These are phyloP conservation scores for Silene coronaria DNA, from an alignment of 179 eudicot genomes.

Conservation along the genomic window DNA sequence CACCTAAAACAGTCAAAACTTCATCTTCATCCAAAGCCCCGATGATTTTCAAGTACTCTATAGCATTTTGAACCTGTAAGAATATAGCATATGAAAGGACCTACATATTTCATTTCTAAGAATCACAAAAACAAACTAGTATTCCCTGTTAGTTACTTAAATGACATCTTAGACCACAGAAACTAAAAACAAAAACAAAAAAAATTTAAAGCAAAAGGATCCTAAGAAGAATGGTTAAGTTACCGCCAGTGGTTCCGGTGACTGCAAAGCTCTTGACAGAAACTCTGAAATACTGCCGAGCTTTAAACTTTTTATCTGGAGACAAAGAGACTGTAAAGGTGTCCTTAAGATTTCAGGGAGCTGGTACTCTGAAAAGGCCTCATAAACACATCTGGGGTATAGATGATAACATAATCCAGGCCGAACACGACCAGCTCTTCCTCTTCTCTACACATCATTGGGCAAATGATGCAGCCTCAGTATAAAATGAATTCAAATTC, in stretches of 20 bases:
- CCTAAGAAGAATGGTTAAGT: not conserved
- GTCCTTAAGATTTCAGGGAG: conserved; percentile 93
- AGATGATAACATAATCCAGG: conserved; percentile 95
- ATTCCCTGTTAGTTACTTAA: not conserved
- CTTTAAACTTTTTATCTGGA: conserved; percentile 92
- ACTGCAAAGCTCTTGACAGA: conserved; percentile 86
- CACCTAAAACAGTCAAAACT: conserved; percentile 81
- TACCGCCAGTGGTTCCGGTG: conserved; percentile 83
- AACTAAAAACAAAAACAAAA: not conserved
- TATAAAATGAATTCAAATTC: not conserved
- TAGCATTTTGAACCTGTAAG: conserved; percentile 88
- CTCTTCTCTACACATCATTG: conserved; percentile 55
- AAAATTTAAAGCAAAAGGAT: not conserved
- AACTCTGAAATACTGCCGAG: conserved; percentile 83
- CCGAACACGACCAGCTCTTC: conserved; percentile 97
- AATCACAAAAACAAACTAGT: not conserved
- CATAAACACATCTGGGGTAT: conserved; percentile 86
- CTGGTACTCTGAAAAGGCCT: conserved; percentile 89
- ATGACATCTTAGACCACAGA: not conserved
- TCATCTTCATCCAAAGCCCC: conserved; percentile 94
- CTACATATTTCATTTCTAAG: not conserved
- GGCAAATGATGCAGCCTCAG: not conserved
- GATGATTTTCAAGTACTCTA: conserved; percentile 82
- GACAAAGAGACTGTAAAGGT: conserved; percentile 88
- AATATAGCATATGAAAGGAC: not conserved